Evolutionary conservation across 2,329 filamentous ascomycete species (phyloP).

Genomic region (Alternaria sp.): DNA sequence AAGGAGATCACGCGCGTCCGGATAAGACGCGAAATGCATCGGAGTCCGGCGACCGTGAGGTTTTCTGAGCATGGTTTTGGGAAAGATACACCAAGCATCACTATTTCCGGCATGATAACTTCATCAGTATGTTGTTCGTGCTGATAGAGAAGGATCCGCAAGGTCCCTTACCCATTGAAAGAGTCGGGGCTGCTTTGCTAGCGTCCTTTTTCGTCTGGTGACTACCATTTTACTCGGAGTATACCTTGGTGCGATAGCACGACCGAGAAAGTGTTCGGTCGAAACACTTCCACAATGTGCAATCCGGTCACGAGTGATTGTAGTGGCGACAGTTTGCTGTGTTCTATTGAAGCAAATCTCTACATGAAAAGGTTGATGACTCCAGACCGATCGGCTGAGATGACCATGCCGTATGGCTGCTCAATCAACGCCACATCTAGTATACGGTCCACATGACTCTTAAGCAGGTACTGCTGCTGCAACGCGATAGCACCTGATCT

Average conservation of each 20-base stretch:
- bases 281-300: neutral
- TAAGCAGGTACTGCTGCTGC: conserved; percentile 86
- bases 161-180: neutral
- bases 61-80: neutral
- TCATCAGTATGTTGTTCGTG: neutral
- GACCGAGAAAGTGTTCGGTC: neutral
- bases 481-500: conserved; percentile 90
- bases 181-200: neutral
- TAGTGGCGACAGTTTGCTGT: too few species aligned
- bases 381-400: conserved; percentile 88
- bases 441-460: conserved; percentile 86
- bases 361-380: conserved; percentile 84
- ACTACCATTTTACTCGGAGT: neutral
- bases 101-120: neutral
- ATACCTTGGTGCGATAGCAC: neutral
- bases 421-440: conserved; percentile 89
- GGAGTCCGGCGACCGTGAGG: conserved; percentile 9
- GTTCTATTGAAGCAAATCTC: neutral
- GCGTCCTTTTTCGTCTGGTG: neutral
- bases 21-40: conserved; percentile 9
- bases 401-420: conserved; percentile 88
- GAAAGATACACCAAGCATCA: neutral
- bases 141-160: neutral
- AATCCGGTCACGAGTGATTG: neutral
- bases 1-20: conserved; percentile 7